Evolutionary conservation across 164 flowering plant species (phyloP), one percentile per base, ranked within the genome.

Genomic region (Stephania cephalantha): DNA sequence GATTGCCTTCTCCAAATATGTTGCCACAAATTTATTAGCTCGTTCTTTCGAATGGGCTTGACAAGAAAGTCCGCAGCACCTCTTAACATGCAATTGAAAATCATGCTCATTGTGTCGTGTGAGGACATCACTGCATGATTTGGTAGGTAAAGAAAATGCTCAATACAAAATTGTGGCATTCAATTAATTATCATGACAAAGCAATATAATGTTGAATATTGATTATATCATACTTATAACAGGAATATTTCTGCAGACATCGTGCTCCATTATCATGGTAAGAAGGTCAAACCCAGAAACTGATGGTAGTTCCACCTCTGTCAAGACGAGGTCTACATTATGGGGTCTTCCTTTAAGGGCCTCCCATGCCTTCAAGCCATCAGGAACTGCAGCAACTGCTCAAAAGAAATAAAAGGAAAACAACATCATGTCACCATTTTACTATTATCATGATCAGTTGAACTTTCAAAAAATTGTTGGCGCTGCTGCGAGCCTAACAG

Each of bases 21-120:
- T 86, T 93, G 99, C 99, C 99, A 95, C 82, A 95, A 77, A 81
- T 91, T 95, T 73, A 83, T 91, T 48, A 95, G 84, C 81, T 95
- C 99, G 76, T 95, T 95, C 81, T 82, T 95, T 81, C 99, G 84
- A 46, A 95, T 68, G 18, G 99, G 99, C 85, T 95, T 95, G 46
- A 93, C 89, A 63, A 95, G 95, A 85, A 90, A 95, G 79, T 95
- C 99, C 17, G 92, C 90, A 77, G 97, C 99, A 75, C 99, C 99
- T 82, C 86, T 89, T 86, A 89, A 67, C 97, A 93, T 93, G 87
- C 97, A 95, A 76, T 90, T 89, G 74, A 90, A 90, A 42, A 92
- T 98, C 35, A 87, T 83, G 76, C 87, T 86, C 45, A 93, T 78
- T 17, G 97, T 88, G 82, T 93, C 99, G 52, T 90, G 79, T 2